Base-by-base conservation (phyloP, 2,329 filamentous ascomycete species). In the Metarhizium rileyi region DNA sequence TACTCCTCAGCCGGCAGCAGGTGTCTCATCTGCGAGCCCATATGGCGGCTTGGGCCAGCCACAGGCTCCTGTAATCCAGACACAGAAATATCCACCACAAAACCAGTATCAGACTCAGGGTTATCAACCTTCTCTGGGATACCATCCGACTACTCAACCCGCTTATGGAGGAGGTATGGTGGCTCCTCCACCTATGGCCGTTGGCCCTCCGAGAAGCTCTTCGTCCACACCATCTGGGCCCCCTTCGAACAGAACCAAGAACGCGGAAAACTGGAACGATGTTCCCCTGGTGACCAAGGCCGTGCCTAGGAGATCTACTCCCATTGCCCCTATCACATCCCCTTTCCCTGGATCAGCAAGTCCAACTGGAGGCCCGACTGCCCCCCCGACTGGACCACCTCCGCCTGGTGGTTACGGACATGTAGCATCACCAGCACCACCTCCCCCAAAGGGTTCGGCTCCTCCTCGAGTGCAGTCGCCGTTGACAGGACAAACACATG, bases 201-300 rank as follows among this genome's bases (percentile, higher is more conserved):
- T 59, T 47, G 66, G 66, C 18, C 70, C 72, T 49, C 70, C 73
- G 8, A 51, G 56, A 47, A 80, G 85, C 54, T 81, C 80, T 53
- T 75, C 79, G 25, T 33, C 48, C 20, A 83, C 81, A 33, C 78
- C 83, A n/a, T 84, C 87, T 12, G 76, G 76, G 23, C 75, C 81
- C 38, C 83, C 89, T 22, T 81, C 87, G 18, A 80, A 87, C 9
- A 82, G 81, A 61, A 73, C 80, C 50, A 84, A 83, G 61, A 84
- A 86, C 55, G 83, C 84, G 55, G 80, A 84, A 26, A 86, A 87
- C 58, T 98, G 93, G 93, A 98, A 98, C 59, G 93, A 98, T 66
- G 85, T 94, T 47, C 93, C 93, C 1, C 78, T 95, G 60, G 86
- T 97, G 43, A 76, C 80, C 43, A 88, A 91, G 71, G 72, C 78